Conservation (phyloP, 805 yeast species). For the Kazachstania africana region DNA sequence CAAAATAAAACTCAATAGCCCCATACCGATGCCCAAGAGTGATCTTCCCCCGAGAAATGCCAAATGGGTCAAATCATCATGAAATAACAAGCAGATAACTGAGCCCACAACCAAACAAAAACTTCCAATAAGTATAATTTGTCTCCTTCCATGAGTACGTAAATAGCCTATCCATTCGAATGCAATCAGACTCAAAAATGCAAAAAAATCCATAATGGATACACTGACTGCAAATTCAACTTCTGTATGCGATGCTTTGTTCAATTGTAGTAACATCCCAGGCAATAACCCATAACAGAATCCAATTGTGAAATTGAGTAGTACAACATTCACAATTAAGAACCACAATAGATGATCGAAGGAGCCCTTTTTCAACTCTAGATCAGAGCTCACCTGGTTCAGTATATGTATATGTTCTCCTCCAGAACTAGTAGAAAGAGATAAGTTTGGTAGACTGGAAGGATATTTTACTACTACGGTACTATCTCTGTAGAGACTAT, state of each 20-base stretch:
- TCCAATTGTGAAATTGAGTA: too few relatives aligned
- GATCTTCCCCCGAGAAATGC: conserved; percentile 49
- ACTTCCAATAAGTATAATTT: neutral
- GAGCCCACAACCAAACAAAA: neutral
- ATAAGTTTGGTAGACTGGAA: neutral
- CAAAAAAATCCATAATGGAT: neutral
- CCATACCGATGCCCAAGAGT: conserved; percentile 79
- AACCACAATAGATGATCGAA: too few relatives aligned
- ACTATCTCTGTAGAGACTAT: conserved; percentile 8
- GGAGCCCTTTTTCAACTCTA: too few relatives aligned
- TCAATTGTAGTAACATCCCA: too few relatives aligned
- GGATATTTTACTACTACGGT: conserved; percentile 1
- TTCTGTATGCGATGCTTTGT: too few relatives aligned
- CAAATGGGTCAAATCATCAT: neutral
- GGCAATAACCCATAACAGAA: too few relatives aligned
- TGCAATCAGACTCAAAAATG: too few relatives aligned
- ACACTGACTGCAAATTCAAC: neutral
- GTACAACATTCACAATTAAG: too few relatives aligned
- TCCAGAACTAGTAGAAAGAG: neutral
- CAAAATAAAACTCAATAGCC: conserved; percentile 69
- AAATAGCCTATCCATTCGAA: neutral
- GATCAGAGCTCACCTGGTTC: too few relatives aligned
- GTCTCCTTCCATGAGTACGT: neutral
- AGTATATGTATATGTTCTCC: too few relatives aligned
- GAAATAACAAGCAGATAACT: neutral